Evolutionary conservation across 2,329 filamentous ascomycete species (phyloP).

Genomic region (Pseudogymnoascus sp.): DNA sequence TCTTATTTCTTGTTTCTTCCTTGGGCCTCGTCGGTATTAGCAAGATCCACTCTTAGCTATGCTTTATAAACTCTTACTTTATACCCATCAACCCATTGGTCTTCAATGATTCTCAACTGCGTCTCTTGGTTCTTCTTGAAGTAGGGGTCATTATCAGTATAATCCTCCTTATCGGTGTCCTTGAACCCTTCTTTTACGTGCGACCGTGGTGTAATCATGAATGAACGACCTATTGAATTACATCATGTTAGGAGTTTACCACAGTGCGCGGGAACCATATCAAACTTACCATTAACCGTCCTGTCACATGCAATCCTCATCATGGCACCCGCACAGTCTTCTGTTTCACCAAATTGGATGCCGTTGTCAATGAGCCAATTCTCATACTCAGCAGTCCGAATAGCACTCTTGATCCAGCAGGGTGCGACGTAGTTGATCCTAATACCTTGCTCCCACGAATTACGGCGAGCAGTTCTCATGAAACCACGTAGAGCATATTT

Average conservation of each 20-base stretch:
- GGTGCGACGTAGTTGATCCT: conserved; percentile 41
- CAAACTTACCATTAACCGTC: conserved; percentile 26
- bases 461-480: conserved; percentile 35
- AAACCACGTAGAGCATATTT: conserved; percentile 39
- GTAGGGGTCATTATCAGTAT: conserved; percentile 31
- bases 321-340: conserved; percentile 30
- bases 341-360: conserved; percentile 30
- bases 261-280: background rate
- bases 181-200: conserved; percentile 35
- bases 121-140: conserved; percentile 33
- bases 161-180: conserved; percentile 35
- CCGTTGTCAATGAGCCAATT: conserved; percentile 34
- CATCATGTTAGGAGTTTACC: conserved; percentile 14
- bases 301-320: conserved; percentile 30
- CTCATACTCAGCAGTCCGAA: conserved; percentile 34
- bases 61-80: conserved; percentile 32
- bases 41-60: background rate
- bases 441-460: conserved; percentile 36
- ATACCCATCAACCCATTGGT: conserved; percentile 34
- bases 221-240: conserved; percentile 28
- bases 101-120: conserved; percentile 37
- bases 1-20: background rate
- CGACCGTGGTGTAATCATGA: conserved; percentile 35
- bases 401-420: conserved; percentile 30
- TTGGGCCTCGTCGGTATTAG: background rate